phyloP scores from a whole-genome alignment of 306 rosid genomes.

The Glycine latifolia region DNA sequence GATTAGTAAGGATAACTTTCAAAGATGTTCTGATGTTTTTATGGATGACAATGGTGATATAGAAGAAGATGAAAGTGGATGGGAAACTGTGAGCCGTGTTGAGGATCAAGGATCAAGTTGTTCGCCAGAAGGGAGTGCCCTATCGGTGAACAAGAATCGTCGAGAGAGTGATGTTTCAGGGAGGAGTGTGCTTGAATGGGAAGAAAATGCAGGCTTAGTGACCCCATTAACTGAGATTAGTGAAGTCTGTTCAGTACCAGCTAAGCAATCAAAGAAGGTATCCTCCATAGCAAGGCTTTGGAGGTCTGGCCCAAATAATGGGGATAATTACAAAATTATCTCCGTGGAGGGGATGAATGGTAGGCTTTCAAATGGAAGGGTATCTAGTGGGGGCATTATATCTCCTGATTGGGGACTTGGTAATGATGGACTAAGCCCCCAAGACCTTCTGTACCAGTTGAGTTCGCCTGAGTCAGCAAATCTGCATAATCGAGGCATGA shows the following conservation, averaged over 20 bases:
- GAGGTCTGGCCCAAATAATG: conserved; percentile 77
- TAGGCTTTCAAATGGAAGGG: conserved; percentile 78
- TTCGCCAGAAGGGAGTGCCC: conserved; percentile 78
- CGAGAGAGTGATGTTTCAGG: conserved; percentile 64
- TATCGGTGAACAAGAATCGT: conserved; percentile 67
- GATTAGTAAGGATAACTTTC: conserved; percentile 56
- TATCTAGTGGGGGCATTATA: conserved; percentile 62
- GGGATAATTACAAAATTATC: conserved; percentile 72
- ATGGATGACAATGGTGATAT: conserved; percentile 66
- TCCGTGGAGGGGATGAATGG: conserved; percentile 74
- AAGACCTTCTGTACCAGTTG: conserved; percentile 70
- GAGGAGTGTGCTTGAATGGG: conserved; percentile 78
- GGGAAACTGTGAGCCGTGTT: conserved; percentile 93
- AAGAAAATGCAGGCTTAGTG: conserved; percentile 66
- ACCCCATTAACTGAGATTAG: conserved; percentile 76
- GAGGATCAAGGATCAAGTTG: conserved; percentile 92
- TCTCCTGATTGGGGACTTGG: conserved; percentile 74
- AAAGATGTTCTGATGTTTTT: conserved; percentile 55
- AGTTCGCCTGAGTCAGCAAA: conserved; percentile 75
- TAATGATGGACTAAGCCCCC: conserved; percentile 70
- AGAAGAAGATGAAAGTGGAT: conserved; percentile 95
- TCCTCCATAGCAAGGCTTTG: conserved; percentile 82
- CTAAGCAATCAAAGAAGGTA: conserved; percentile 73
- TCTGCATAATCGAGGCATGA: conserved; percentile 68
- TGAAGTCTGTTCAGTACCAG: conserved; percentile 70